Percentiles rank a stretch among this genome's conserved stretches.
These are phyloP conservation scores for Rauvolfia tetraphylla DNA, from an alignment of 257 asterid genomes.

Conservation along the genomic window DNA sequence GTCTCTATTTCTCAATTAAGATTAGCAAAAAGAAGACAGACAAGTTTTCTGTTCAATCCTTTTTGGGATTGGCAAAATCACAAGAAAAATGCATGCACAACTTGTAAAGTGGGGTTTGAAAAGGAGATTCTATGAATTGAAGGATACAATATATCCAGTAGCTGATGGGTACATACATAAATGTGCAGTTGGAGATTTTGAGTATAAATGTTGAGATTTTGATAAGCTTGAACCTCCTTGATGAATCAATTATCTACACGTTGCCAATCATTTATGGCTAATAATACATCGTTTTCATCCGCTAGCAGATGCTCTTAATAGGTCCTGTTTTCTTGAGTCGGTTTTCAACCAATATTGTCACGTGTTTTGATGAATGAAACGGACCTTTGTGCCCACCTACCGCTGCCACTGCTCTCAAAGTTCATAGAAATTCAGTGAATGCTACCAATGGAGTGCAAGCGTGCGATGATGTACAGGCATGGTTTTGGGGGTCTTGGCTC, in stretches of 20 bases:
- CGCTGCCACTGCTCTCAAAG: too few relatives aligned
- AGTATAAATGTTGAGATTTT: not conserved
- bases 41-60: not conserved
- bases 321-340: not conserved
- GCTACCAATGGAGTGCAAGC: too few relatives aligned
- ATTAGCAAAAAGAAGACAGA: not conserved
- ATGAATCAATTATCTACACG: not conserved
- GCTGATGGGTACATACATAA: not conserved
- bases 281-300: not conserved
- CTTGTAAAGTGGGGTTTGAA: not conserved
- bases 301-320: not conserved
- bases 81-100: not conserved
- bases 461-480: too few relatives aligned
- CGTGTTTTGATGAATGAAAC: too few relatives aligned
- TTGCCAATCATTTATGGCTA: not conserved
- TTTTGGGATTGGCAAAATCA: slow-evolving; percentile 7
- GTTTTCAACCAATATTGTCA: too few relatives aligned
- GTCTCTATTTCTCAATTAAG: not conserved
- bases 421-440: too few relatives aligned
- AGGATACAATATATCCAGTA: not conserved
- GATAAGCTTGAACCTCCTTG: not conserved
- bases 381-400: too few relatives aligned
- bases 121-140: slow-evolving; percentile 1
- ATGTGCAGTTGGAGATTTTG: not conserved
- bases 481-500: too few relatives aligned